Evolutionary conservation across 495 filamentous ascomycete genomes (phyloP), one percentile per base, ranked within the genome.

Genomic region (Neurospora tetrasperma): DNA sequence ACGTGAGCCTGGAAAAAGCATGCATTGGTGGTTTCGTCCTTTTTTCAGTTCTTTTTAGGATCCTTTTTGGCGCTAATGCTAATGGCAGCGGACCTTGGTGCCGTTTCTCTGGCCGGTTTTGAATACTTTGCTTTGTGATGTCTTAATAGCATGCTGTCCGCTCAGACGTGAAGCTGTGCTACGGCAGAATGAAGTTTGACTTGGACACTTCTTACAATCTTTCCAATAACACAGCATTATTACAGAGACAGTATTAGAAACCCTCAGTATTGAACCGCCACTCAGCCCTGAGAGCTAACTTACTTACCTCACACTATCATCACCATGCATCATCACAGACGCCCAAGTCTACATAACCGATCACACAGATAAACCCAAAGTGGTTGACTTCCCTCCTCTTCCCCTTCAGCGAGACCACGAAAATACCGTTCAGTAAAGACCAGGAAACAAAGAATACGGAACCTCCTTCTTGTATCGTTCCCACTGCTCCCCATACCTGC

Each of bases 401-500:
- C 1, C 46, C 20, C 14, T 8, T 18, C 31, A 20, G 54, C 42
- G 27, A 2, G 16, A 68, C 27, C 20, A 18, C 3, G 27, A 6
- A 27, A 39, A 27, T 44, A 9, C 62, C 10, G 42, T 23, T 71
- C 69, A 85, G 68, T 80, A 83, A n/a, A 85, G 68, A 3, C 83
- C 80, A 5, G 85, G 86, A 73, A 88, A 69, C 46, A 87, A 78
- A 72, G 74, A 69, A 72, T 83, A 87, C 42, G 73, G 79, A n/a
- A 86, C 84, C 8, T 82, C 79, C 59, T 71, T 48, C 81, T 85
- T 84, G 44, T 84, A 84, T 70, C 81, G 42, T 4, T n/a, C 71
- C 84, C 85, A 87, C 75, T 79, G 77, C 69, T 78, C 79, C 11
- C 78, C 80, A 71, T 88, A 87, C 74, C 79, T 80, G 14, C 81